Evolutionary conservation across 176 grass and related monocot genomes (phyloP).

Genomic region (Aegilops tauschii): DNA sequence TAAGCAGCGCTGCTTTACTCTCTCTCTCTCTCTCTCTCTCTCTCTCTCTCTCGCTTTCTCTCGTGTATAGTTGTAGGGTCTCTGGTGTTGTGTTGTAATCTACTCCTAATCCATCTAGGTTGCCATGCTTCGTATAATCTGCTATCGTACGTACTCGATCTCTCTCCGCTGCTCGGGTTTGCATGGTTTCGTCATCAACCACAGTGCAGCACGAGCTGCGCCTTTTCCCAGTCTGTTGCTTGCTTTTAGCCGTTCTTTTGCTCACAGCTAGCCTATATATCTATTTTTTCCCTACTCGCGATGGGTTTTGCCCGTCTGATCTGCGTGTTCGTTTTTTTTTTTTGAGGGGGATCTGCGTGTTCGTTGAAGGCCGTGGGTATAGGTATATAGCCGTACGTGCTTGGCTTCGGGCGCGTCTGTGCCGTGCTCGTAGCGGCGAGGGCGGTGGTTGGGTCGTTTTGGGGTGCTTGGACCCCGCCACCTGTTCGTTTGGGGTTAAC

Average conservation of each 20-base stretch:
- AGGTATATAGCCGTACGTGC: neutral
- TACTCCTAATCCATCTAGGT: slow-evolving; percentile 5
- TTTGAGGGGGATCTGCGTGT: neutral
- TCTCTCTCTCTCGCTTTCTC: neutral
- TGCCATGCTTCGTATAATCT: neutral
- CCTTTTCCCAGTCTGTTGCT: neutral
- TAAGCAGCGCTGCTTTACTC: neutral
- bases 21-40: neutral
- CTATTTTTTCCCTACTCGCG: neutral
- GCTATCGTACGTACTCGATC: neutral
- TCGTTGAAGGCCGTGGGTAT: neutral
- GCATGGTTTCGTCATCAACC: neutral
- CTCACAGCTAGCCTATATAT: neutral
- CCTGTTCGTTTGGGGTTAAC: slow-evolving; percentile 30
- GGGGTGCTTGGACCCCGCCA: slow-evolving; percentile 16
- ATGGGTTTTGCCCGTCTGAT: neutral
- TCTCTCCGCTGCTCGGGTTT: neutral
- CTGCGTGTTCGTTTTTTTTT: neutral
- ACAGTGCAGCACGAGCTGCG: neutral
- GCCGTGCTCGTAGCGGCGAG: neutral
- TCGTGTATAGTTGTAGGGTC: neutral
- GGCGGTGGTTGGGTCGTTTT: slow-evolving; percentile 22
- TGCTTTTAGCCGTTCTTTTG: slow-evolving; percentile 1
- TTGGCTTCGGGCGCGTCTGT: neutral
- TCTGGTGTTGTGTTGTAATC: slow-evolving; percentile 18